These are phyloP conservation scores for Breviolum minutum DNA, from an alignment of 73 alveolate species.

Conservation along the genomic window DNA sequence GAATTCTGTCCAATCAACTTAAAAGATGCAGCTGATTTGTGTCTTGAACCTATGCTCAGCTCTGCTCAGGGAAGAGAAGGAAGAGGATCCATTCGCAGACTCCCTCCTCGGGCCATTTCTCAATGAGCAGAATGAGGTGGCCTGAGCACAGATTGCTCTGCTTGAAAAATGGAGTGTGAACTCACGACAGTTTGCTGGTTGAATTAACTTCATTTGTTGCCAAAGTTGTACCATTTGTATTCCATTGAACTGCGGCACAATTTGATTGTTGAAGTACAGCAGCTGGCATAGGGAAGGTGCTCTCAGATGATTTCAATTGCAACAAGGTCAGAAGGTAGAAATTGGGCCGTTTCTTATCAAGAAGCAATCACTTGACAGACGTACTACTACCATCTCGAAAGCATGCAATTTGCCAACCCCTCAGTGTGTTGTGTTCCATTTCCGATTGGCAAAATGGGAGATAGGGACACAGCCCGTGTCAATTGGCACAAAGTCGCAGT, in stretches of 20 bases:
- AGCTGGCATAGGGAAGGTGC: not conserved
- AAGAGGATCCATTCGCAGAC: constrained; percentile 56
- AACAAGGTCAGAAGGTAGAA: not conserved
- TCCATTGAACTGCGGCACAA: not conserved
- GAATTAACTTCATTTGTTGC: no score
- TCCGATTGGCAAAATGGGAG: not conserved
- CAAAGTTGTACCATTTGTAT: not conserved
- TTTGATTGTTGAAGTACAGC: not conserved
- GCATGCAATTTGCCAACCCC: constrained; percentile 6
- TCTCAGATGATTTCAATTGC: not conserved
- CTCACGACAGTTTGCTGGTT: not conserved
- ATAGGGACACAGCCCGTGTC: not conserved
- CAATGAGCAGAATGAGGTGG: not conserved
- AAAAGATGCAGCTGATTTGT: no score
- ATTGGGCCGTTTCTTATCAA: no score
- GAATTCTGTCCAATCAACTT: not conserved
- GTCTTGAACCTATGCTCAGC: not conserved
- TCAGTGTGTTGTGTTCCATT: not conserved
- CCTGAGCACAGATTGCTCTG: not conserved
- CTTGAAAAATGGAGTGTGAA: not conserved
- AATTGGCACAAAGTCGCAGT: not conserved
- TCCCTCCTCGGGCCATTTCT: constrained; percentile 61
- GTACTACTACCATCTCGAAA: constrained; percentile 35
- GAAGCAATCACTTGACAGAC: not conserved
- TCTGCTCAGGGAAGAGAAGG: constrained; percentile 68